phyloP scores from a whole-genome alignment of 2,329 filamentous ascomycete genomes.

The Venturia effusa region DNA sequence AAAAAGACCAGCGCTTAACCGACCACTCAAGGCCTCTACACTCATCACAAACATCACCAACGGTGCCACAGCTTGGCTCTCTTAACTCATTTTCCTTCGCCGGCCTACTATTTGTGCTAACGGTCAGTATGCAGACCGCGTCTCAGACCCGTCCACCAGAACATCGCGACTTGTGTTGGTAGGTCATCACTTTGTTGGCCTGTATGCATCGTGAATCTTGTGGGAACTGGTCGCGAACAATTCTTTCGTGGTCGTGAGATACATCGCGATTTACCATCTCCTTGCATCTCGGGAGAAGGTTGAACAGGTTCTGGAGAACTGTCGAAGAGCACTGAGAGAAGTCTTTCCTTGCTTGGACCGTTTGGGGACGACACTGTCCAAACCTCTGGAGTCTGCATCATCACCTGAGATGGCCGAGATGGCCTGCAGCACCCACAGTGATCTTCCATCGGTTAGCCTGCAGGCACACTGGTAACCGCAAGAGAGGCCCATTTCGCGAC shows the following conservation, averaged over 20 bases:
- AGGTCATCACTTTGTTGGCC: not conserved
- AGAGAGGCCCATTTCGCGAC: not conserved
- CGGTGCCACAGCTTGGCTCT: not conserved
- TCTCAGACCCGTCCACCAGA: not conserved
- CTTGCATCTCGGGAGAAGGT: not conserved
- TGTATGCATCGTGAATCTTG: not conserved
- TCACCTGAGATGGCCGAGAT: not conserved
- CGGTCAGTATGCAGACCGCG: not conserved
- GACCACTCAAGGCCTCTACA: not conserved
- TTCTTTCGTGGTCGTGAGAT: not conserved
- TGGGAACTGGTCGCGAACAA: not conserved
- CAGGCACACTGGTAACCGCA: slow-evolving; percentile 1
- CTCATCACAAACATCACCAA: not conserved
- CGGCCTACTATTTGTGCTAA: not conserved
- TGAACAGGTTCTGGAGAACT: not conserved
- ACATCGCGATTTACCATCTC: not conserved
- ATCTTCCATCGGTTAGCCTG: not conserved
- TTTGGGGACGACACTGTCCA: not conserved
- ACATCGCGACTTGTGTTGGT: not conserved
- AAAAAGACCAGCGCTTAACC: not conserved
- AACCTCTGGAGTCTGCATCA: not conserved
- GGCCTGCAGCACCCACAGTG: not conserved
- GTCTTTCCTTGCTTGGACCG: not conserved
- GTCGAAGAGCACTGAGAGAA: not conserved
- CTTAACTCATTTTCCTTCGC: not conserved